phyloP scores from a whole-genome alignment of 805 yeast species.

The Grigorovia transvaalensis region DNA sequence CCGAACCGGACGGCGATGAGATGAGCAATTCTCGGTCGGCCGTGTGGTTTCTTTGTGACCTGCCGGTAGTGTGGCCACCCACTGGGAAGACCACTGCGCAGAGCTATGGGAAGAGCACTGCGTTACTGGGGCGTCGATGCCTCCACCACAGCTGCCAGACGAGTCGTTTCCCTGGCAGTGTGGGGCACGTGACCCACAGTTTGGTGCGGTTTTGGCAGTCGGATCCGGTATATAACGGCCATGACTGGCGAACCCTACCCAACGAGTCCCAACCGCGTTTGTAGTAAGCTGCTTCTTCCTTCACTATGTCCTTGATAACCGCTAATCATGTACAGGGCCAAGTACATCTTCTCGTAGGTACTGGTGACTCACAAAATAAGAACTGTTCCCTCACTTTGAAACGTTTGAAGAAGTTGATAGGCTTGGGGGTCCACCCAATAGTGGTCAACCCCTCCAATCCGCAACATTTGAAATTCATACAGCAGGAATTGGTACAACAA shows the following conservation, averaged over 20 bases:
- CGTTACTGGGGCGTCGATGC: too few species aligned
- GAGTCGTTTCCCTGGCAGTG: not conserved
- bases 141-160: not conserved
- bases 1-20: too few species aligned
- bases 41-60: too few species aligned
- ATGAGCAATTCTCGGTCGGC: too few species aligned
- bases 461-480: constrained; percentile 14
- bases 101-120: too few species aligned
- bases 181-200: not conserved
- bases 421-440: constrained; percentile 48
- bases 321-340: constrained; percentile 41
- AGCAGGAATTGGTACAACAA: constrained; percentile 14
- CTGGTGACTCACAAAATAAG: constrained; percentile 10
- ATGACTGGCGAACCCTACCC: not conserved
- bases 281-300: not conserved
- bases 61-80: too few species aligned
- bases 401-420: constrained; percentile 39
- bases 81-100: too few species aligned
- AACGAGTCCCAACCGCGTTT: not conserved
- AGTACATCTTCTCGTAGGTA: constrained; percentile 47
- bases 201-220: not conserved
- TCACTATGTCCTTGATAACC: constrained; percentile 27
- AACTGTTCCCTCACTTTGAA: constrained; percentile 24
- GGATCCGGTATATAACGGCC: too few species aligned
- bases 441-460: constrained; percentile 31